Percentiles rank a stretch among this genome's conserved stretches.
These are phyloP conservation scores for Fistulifera solaris DNA, from an alignment of 108 stramenopile genomes.

Conservation along the genomic window DNA sequence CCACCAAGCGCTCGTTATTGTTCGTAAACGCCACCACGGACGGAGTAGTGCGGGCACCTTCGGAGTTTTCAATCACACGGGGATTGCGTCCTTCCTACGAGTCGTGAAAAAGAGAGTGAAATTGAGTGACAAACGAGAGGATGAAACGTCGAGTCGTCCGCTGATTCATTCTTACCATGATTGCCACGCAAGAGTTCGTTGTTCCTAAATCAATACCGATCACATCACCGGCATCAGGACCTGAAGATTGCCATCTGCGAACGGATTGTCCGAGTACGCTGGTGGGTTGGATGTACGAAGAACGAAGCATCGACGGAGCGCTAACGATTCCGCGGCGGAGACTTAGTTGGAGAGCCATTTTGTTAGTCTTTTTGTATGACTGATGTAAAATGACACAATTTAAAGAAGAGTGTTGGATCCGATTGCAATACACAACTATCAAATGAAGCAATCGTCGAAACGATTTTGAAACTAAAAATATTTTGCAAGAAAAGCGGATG, in stretches of 20 bases:
- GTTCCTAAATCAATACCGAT: slow-evolving; percentile 99
- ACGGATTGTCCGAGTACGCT: too few relatives aligned
- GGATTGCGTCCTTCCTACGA: slow-evolving; percentile 78
- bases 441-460: too few relatives aligned
- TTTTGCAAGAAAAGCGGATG: too few relatives aligned
- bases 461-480: too few relatives aligned
- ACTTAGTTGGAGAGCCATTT: slow-evolving; percentile 1
- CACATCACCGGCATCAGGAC: slow-evolving; percentile 81
- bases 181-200: slow-evolving; percentile 99
- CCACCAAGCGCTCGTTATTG: slow-evolving; percentile 89
- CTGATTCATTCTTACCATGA: slow-evolving; percentile 79
- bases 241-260: not conserved
- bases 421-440: too few relatives aligned
- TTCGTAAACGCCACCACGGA: slow-evolving; percentile 93
- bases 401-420: too few relatives aligned
- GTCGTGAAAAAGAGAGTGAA: slow-evolving; percentile 5
- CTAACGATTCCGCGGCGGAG: not conserved
- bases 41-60: slow-evolving; percentile 98
- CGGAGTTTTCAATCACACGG: slow-evolving; percentile 99
- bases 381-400: too few relatives aligned
- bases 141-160: not conserved
- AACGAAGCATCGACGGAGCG: not conserved
- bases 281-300: too few relatives aligned
- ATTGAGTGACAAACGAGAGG: not conserved
- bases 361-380: not conserved